phyloP scores from a whole-genome alignment of 306 rosid genomes.

The Lathyrus aphaca region DNA sequence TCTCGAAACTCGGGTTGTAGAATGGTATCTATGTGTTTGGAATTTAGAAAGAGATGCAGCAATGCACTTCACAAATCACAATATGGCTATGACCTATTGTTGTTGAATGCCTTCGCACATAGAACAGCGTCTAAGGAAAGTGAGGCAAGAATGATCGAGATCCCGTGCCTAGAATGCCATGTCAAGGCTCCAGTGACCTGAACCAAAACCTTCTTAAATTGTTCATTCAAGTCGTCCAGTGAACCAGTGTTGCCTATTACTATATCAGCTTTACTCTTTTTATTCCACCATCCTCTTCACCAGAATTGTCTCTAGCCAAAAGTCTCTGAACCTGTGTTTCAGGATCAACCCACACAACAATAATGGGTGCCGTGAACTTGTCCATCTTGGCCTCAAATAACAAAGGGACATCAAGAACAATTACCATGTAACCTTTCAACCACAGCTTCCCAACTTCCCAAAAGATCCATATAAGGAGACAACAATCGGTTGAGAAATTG shows the following conservation, averaged over 20 bases:
- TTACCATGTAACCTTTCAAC: slow-evolving; percentile 75
- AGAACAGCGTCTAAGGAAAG: slow-evolving; percentile 52
- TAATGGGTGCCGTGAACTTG: slow-evolving; percentile 77
- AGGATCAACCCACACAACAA: slow-evolving; percentile 89
- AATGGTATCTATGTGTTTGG: neutral
- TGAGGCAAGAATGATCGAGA: slow-evolving; percentile 45
- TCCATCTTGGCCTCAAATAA: slow-evolving; percentile 87
- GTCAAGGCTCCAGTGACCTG: slow-evolving; percentile 70
- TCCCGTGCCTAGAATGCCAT: slow-evolving; percentile 80
- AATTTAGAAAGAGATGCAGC: neutral
- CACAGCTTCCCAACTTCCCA: slow-evolving; percentile 77
- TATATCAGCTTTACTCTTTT: slow-evolving; percentile 66
- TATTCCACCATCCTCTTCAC: slow-evolving; percentile 78
- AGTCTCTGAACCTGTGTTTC: slow-evolving; percentile 75
- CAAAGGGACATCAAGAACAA: slow-evolving; percentile 82
- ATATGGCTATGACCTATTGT: slow-evolving; percentile 36
- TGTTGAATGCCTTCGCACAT: slow-evolving; percentile 43
- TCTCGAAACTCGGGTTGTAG: neutral
- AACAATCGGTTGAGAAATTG: slow-evolving; percentile 77
- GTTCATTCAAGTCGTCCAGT: slow-evolving; percentile 63
- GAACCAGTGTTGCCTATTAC: slow-evolving; percentile 78
- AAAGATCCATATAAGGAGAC: slow-evolving; percentile 81
- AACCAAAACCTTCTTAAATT: slow-evolving; percentile 56
- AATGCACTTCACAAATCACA: neutral
- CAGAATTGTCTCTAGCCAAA: slow-evolving; percentile 58